Base-by-base conservation (phyloP, 768 basidiomycete species). In the Pleurotus citrinopileatus region DNA sequence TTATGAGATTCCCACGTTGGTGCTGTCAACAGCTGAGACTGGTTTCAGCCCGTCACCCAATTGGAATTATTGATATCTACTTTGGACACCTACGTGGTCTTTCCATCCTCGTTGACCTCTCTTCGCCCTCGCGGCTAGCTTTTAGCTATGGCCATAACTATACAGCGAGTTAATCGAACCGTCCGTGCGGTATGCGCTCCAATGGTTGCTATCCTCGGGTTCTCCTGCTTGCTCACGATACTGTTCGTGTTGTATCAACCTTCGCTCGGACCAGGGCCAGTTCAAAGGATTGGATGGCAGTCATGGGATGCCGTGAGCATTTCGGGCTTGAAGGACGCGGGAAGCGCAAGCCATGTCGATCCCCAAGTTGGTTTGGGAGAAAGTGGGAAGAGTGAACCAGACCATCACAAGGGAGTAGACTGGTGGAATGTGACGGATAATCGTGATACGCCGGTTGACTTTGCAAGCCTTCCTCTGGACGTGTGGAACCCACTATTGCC, bases 241-340 rank as follows among this genome's bases (percentile, higher is more conserved):
- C 70, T 91, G 28, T 91, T 92, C 63, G 73, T 94, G 19, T 82
- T 96, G 27, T 88, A 92, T 62, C 89, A 91, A 65, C 90, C 89
- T 2, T 81, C 79, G 8, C 75, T 76, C 1, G 89, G 89, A 2
- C 89, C 89, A 15, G 89, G 89, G 1, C 66, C 77, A 12, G 65
- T 77, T 12, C 89, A 92, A 62, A 78, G 81, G 42, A 73, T 97
- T 17, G 92, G 92, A 25, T 95, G 93, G 93, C 93, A 95, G 62
- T 78, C 87, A 5, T 96, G 91, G 91, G 93, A 90, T 40, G 63
- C 79, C 2, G 75, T 94, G 0, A 66, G 70, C 2, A 65, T 77
- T 22, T 56, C 62, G 19, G 51, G 53, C 32, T 28, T 50, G 46
- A 36, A 20, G 15, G 59, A 57, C 9, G 48, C 34, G 15, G 48